Base-by-base conservation (phyloP, 148 eudicot species). In the Rheum nobile region DNA sequence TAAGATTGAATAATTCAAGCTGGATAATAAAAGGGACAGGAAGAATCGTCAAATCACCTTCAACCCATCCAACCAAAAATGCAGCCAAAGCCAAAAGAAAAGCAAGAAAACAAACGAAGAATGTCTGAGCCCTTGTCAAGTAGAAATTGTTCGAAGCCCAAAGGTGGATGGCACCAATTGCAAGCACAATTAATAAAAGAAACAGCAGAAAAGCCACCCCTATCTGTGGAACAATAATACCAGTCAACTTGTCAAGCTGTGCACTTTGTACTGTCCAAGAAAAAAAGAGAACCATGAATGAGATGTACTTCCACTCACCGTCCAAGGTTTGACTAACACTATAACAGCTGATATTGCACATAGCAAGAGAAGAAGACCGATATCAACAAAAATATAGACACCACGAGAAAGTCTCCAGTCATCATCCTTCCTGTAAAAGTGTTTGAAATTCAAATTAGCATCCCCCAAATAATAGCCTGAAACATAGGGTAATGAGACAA, bases 81-180 rank as follows among this genome's bases (percentile, higher is more conserved):
- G 97, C 99, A 65, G 99, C 99, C 82, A 95, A 78, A 59, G 92
- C 99, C 87, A 95, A 80, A 67, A 95, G 92, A 80, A 87, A 88
- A 22, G 99, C 96, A 75, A 95, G 92, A 79, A 95, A 88, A 84
- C 97, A 95, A 72, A 95, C 99, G 79, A 90, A 85, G 83, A 95
- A 77, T 91, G 83, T 90, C 80, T 95, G 96, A 78, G 79, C 84
- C 82, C 99, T 85, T 75, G 92, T 92, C 84, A 95, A 89, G 78
- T 91, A 95, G 71, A 95, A 95, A 80, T 95, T 95, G 80, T 92
- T 95, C 65, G 97, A 88, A 79, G 99, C 97, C 99, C 98, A 95
- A 48, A 76, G 88, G 84, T 95, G 98, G 78, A 90, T 90, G 54
- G 88, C 93, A 79, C 98, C 97, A 79, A 95, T 95, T 74, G 96